Conservation (phyloP, 371 early-diverging fungal species). For the Mortierella sp. region DNA sequence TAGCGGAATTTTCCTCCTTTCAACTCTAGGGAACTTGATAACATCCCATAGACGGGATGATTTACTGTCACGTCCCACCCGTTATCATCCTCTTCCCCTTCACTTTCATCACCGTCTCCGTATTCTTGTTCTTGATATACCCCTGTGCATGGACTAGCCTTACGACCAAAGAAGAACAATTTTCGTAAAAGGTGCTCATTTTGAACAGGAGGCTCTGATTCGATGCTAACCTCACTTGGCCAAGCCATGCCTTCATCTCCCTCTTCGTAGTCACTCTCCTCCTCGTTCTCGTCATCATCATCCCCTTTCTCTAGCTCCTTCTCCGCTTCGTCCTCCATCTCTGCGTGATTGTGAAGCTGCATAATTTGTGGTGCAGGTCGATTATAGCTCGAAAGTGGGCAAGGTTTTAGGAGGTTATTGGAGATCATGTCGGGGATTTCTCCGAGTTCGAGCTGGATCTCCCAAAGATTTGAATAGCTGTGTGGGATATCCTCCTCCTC, state of each 20-base stretch:
- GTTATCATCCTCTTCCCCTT: slow-evolving; percentile 3
- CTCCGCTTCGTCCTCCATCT: slow-evolving; percentile 1
- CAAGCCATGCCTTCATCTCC: slow-evolving; percentile 1
- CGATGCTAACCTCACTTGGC: slow-evolving; percentile 13
- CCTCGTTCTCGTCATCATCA: slow-evolving; percentile 2
- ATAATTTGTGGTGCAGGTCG: neutral
- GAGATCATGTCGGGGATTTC: slow-evolving; percentile 44
- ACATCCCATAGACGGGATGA: slow-evolving; percentile 31
- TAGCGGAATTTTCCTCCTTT: slow-evolving; percentile 14
- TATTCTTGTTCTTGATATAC: slow-evolving; percentile 10
- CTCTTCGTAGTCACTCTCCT: neutral
- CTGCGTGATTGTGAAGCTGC: neutral
- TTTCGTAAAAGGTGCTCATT: neutral
- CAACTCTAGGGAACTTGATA: slow-evolving; percentile 1
- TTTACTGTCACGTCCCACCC: neutral
- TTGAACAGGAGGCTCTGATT: slow-evolving; percentile 11
- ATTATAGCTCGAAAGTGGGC: neutral
- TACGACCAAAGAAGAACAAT: neutral
- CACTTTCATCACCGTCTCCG: neutral
- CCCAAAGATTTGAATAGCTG: slow-evolving; percentile 27
- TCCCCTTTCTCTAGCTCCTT: neutral
- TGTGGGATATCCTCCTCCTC: neutral
- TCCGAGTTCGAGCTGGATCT: slow-evolving; percentile 37
- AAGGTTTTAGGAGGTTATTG: slow-evolving; percentile 33
- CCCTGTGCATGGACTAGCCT: neutral